Percentiles rank a stretch among this genome's conserved stretches.
phyloP scores from a whole-genome alignment of 805 yeast species.

The Metschnikowia corniflorae region DNA sequence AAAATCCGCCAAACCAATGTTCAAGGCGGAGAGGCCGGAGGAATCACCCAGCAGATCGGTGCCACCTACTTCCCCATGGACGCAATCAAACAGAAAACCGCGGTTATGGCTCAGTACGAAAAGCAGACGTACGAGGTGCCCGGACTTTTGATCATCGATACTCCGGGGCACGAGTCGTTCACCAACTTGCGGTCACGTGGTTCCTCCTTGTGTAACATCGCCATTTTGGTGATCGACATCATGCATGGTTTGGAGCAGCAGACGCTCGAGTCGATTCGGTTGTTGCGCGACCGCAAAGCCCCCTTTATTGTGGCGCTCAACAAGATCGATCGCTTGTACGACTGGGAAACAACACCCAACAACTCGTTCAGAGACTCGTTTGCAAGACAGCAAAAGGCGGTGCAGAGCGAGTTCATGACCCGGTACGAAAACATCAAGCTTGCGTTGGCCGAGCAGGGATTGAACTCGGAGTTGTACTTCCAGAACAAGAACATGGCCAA shows the following conservation, averaged over 20 bases:
- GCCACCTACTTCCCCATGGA: constrained; percentile 99
- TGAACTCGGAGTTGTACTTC: constrained; percentile 94
- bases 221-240: constrained; percentile 95
- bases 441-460: constrained; percentile 95
- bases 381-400: constrained; percentile 75
- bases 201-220: constrained; percentile 98
- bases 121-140: constrained; percentile 90
- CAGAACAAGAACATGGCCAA: constrained; percentile 91
- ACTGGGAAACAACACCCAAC: constrained; percentile 88
- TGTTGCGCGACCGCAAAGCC: constrained; percentile 94
- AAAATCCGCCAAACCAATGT: constrained; percentile 98
- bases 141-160: constrained; percentile 93
- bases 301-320: constrained; percentile 96
- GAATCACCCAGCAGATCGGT: constrained; percentile 99
- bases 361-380: constrained; percentile 95
- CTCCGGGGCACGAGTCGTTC: constrained; percentile 99
- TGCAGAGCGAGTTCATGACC: constrained; percentile 87
- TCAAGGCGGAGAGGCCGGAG: constrained; percentile 99
- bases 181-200: constrained; percentile 97
- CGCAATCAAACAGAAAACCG: constrained; percentile 86
- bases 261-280: constrained; percentile 88
- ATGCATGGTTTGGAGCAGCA: constrained; percentile 99
- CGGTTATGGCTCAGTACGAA: constrained; percentile 83
- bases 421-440: constrained; percentile 81
- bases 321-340: constrained; percentile 96